Evolutionary conservation across 148 eudicot genomes (phyloP).

Genomic region (Beta vulgaris): DNA sequence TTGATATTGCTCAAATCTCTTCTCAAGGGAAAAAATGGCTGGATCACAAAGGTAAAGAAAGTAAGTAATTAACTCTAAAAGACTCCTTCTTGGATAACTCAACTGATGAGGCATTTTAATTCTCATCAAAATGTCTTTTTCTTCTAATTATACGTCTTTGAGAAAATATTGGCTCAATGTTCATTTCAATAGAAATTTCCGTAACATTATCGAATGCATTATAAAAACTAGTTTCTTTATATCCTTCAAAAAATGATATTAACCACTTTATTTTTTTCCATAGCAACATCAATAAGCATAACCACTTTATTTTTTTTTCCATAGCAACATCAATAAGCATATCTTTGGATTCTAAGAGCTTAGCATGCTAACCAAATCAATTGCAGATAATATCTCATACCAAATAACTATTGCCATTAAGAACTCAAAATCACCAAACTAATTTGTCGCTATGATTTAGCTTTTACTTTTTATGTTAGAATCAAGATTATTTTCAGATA

Average conservation of each 20-base stretch:
- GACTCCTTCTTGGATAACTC: neutral
- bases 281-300: neutral
- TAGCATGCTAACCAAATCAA: neutral
- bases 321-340: neutral
- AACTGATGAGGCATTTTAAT: neutral
- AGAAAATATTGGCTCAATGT: too few relatives aligned
- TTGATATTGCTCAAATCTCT: slow-evolving; percentile 10
- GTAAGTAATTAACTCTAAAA: neutral
- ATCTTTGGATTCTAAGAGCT: neutral
- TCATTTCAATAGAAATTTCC: too few relatives aligned
- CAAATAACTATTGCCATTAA: neutral
- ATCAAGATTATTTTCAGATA: neutral
- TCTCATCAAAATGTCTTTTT: neutral
- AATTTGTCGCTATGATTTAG: neutral
- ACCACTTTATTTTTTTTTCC: neutral
- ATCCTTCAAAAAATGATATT: neutral
- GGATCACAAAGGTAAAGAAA: neutral
- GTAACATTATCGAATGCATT: neutral
- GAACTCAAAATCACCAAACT: slow-evolving; percentile 10
- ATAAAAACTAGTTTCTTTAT: neutral
- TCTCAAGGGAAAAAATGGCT: neutral
- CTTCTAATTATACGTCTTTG: too few relatives aligned
- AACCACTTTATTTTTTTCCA: neutral
- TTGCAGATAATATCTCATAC: neutral
- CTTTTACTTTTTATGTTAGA: neutral